Base-by-base conservation (phyloP, 2,329 filamentous ascomycete species). In the Dryadomyces quercivorus region DNA sequence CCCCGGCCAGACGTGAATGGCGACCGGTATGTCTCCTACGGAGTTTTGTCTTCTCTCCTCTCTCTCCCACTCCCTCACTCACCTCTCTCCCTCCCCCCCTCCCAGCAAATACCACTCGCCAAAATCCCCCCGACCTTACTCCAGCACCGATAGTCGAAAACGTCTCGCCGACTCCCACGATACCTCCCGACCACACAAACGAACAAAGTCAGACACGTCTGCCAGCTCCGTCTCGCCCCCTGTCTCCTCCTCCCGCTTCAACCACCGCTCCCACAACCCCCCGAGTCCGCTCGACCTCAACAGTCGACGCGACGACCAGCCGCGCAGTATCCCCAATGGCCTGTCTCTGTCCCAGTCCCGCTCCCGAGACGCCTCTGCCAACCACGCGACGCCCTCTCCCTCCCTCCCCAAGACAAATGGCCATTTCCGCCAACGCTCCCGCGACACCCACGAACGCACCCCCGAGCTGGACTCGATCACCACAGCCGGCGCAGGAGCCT, bases 101-200 rank as follows among this genome's bases (percentile, higher is more conserved):
- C 12, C 3, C 55, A 66, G 63, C 55, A 60, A 57, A 55, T 63
- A 59, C 16, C 50, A 51, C n/a, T 54, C 58, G 1, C 53, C 52
- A 0, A 72, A 69, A 59, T 67, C 70, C 5, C 53, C 61, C 1
- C 62, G 61, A 54, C 64, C 48, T 8, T 40, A 63, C 63, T 69
- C 52, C 57, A 70, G 61, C 63, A 43, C 69, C 8, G 72, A 74
- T 51, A 71, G 63, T 57, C 74, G 70, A 60, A 79, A 78, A 65
- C 74, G 75, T 44, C 57, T 62, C 12, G 64, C 67, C 15, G 75
- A 79, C 16, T 51, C 58, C 7, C 72, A 77, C 20, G 74, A 75
- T 26, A 68, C 70, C 36, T 56, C 61, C 22, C 70, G 75, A 53
- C 67, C 71, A 1, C 67, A 67, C 53, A 81, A 80, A 63, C 72